Evolutionary conservation across 1,284 basidiomycete species (phyloP).

Genomic region (Ceratobasidium sp.): DNA sequence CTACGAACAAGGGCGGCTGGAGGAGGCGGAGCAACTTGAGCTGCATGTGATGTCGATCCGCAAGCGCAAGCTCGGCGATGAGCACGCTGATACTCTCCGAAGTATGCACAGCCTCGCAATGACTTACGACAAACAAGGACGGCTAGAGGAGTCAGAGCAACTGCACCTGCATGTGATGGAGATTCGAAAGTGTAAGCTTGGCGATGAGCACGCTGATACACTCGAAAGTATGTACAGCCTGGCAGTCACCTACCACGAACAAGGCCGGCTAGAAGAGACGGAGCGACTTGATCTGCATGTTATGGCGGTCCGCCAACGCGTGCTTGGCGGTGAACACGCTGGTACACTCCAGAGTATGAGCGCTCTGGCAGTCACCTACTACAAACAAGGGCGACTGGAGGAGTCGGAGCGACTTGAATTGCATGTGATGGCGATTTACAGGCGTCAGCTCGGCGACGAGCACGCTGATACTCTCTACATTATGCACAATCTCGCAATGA

Average conservation of each 20-base stretch:
- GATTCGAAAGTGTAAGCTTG: neutral
- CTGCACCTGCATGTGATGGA: neutral
- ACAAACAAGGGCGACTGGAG: neutral
- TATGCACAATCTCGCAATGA: neutral
- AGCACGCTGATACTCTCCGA: neutral
- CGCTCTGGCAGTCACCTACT: neutral
- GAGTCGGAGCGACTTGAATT: too few relatives aligned
- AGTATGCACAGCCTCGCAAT: neutral
- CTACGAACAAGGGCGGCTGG: too few relatives aligned
- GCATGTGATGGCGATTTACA: too few relatives aligned
- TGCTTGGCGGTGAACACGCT: conserved; percentile 1
- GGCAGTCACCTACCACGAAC: neutral
- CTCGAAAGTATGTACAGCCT: neutral
- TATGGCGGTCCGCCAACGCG: neutral
- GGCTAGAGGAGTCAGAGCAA: neutral
- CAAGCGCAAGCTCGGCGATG: neutral
- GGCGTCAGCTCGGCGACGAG: neutral
- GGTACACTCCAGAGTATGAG: neutral
- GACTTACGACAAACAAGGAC: neutral
- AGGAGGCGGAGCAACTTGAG: too few relatives aligned
- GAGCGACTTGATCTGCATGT: too few relatives aligned
- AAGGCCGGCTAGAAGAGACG: neutral
- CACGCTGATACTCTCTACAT: neutral
- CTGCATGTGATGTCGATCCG: too few relatives aligned
- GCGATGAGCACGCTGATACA: neutral